Evolutionary conservation across 805 yeast genomes (phyloP), one percentile per base, ranked within the genome.

Genomic region (Yamadazyma ubonensis): DNA sequence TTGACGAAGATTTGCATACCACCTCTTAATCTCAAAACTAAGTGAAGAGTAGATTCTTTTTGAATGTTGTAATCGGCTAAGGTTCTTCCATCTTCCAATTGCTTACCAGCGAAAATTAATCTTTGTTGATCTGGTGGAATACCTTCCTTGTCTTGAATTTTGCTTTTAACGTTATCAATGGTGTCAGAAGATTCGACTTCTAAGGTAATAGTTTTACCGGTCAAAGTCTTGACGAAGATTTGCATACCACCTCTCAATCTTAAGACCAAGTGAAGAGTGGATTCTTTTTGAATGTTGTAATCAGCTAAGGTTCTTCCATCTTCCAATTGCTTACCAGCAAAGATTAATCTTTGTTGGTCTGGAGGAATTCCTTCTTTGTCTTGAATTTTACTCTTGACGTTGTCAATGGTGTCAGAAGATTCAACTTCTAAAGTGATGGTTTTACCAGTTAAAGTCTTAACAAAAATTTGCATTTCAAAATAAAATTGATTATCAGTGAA

Each of bases 161-260:
- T 89, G 60, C 93, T 76, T 79, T 88, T 90, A 75, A 90, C 96
- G 61, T 87, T 88, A 80, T 89, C 96, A 66, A 91, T 88, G 50
- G 96, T 88, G 79, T 90, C 97, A 46, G 96, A 87, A 50, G 97
- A 88, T 77, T 90, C 96, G 55, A 89, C 97, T 78, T 90, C 97
- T 55, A 90, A 81, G 68, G 97, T 90, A 46, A 77, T 76, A 30
- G 81, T 77, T 65, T 76, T 77, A 60, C 82, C 82, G 17, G 82
- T 77, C 52, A 77, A 65, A 28, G 81, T 76, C 60, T 76, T 76
- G 42, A 74, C 78, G 49, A 68, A 67, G 48, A 78, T 78, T 61
- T 77, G 81, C 82, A 61, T 70, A 81, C 95, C 68, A 60, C 72
- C 71, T 67, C 71, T 35, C 71, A 91, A 86, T 81, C 97, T 88